Evolutionary conservation across 2,329 filamentous ascomycete species (phyloP).

Genomic region (Boeremia exigua): DNA sequence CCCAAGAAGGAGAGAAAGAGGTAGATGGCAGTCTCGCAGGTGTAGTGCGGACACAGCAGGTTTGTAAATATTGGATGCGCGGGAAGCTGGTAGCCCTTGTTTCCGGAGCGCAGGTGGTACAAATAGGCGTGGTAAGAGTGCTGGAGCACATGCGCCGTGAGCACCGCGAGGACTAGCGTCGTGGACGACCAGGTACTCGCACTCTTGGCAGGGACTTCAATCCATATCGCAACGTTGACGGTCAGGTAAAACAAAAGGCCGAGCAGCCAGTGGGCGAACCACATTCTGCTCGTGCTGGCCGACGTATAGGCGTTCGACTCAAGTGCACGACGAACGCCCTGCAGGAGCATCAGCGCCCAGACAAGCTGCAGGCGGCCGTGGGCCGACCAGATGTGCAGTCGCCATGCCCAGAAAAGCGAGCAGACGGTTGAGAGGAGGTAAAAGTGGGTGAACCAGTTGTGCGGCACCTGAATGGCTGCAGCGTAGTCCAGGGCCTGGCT

Average conservation of each 20-base stretch:
- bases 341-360: constrained; percentile 76
- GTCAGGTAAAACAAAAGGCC: constrained; percentile 78
- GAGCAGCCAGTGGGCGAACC: constrained; percentile 80
- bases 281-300: constrained; percentile 78
- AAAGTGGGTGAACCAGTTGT: constrained; percentile 89
- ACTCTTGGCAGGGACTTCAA: constrained; percentile 67
- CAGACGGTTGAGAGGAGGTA: constrained; percentile 74
- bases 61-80: constrained; percentile 72
- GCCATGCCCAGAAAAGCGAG: constrained; percentile 75
- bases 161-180: constrained; percentile 67
- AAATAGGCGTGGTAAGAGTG: constrained; percentile 63
- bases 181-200: constrained; percentile 53
- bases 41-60: constrained; percentile 88
- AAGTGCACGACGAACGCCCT: constrained; percentile 76
- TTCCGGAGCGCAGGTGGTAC: constrained; percentile 47
- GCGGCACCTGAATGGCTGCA: constrained; percentile 71
- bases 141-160: constrained; percentile 74
- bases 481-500: constrained; percentile 55
- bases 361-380: constrained; percentile 66
- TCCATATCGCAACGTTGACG: constrained; percentile 79
- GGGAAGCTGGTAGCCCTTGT: constrained; percentile 79
- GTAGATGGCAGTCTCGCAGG: constrained; percentile 86
- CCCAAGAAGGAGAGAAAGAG: constrained; percentile 75
- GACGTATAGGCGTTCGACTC: constrained; percentile 75
- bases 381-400: constrained; percentile 57